Percentiles rank a stretch among this genome's conserved stretches.
These are phyloP conservation scores for Rehmannia glutinosa DNA, from an alignment of 257 asterid genomes.

Conservation along the genomic window DNA sequence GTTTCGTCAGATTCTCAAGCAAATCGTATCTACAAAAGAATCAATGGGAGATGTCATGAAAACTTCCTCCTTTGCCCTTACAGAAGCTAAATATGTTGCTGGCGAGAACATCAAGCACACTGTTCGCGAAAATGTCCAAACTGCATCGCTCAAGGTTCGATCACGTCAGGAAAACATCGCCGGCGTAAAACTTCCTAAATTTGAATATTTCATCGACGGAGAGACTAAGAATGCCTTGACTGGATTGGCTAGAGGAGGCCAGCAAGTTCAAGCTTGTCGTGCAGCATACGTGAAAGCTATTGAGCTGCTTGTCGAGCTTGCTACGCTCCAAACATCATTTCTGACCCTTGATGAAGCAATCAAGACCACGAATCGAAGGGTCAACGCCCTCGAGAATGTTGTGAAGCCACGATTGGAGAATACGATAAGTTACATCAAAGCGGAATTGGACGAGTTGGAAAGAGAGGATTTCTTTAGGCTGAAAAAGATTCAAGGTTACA, in stretches of 20 bases:
- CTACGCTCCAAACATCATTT: constrained; percentile 46
- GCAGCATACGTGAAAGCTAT: constrained; percentile 46
- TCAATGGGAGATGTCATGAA: constrained; percentile 48
- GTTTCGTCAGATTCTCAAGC: constrained; percentile 44
- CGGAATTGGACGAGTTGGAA: constrained; percentile 46
- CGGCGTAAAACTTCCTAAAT: constrained; percentile 53
- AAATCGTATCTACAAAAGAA: constrained; percentile 47
- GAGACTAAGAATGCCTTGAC: constrained; percentile 46
- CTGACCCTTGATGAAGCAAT: constrained; percentile 58
- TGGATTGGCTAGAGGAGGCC: constrained; percentile 56
- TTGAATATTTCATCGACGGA: constrained; percentile 39
- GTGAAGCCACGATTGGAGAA: constrained; percentile 52
- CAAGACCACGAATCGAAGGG: constrained; percentile 61
- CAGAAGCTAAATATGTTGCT: constrained; percentile 47
- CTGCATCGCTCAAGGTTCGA: constrained; percentile 37
- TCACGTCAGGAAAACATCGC: constrained; percentile 47
- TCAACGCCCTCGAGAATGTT: constrained; percentile 50
- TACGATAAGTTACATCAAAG: constrained; percentile 49
- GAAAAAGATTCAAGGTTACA: constrained; percentile 46
- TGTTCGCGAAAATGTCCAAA: constrained; percentile 41
- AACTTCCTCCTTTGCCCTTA: constrained; percentile 42
- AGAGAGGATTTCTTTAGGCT: constrained; percentile 52
- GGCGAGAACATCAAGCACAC: constrained; percentile 49
- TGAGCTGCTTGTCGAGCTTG: constrained; percentile 54
- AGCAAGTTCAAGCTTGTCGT: constrained; percentile 49